phyloP scores from a whole-genome alignment of 441 rosid species.

The Pelargonium cotyledonis region DNA sequence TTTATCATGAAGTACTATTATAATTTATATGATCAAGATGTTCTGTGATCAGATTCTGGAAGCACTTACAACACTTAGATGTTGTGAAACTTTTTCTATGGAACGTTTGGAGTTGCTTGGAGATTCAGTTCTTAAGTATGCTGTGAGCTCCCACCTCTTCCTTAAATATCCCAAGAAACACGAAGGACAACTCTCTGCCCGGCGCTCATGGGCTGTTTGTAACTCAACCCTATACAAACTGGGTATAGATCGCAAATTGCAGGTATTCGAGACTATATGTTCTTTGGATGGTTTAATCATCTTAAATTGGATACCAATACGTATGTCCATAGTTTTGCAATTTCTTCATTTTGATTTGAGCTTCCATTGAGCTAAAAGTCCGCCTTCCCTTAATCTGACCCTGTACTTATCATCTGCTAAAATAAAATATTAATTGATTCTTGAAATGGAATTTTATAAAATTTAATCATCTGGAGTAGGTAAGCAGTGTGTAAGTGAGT shows the following conservation, averaged over 20 bases:
- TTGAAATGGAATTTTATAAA: too few relatives aligned
- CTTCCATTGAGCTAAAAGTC: too few relatives aligned
- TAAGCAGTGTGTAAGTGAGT: too few relatives aligned
- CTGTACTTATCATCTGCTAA: too few relatives aligned
- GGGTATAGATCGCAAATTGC: slow-evolving; percentile 58
- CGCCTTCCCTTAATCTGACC: too few relatives aligned
- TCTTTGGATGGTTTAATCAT: neutral
- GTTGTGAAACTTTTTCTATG: slow-evolving; percentile 77
- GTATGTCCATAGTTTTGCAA: too few relatives aligned
- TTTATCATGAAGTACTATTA: neutral
- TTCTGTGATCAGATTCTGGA: slow-evolving; percentile 55
- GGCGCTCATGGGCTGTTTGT: slow-evolving; percentile 43
- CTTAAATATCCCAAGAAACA: slow-evolving; percentile 60
- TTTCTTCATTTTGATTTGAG: too few relatives aligned
- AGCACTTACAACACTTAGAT: slow-evolving; percentile 71
- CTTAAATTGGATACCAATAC: neutral
- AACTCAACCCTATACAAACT: slow-evolving; percentile 62
- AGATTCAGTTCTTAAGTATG: slow-evolving; percentile 87
- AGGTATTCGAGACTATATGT: slow-evolving; percentile 40
- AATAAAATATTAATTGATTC: too few relatives aligned
- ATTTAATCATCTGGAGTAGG: too few relatives aligned
- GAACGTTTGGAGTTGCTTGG: slow-evolving; percentile 98
- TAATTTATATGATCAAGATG: too few relatives aligned
- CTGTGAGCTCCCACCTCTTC: slow-evolving; percentile 64
- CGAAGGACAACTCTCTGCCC: slow-evolving; percentile 65